These are phyloP conservation scores for Scutellaria galericulata DNA, from an alignment of 257 asterid genomes.

Conservation along the genomic window DNA sequence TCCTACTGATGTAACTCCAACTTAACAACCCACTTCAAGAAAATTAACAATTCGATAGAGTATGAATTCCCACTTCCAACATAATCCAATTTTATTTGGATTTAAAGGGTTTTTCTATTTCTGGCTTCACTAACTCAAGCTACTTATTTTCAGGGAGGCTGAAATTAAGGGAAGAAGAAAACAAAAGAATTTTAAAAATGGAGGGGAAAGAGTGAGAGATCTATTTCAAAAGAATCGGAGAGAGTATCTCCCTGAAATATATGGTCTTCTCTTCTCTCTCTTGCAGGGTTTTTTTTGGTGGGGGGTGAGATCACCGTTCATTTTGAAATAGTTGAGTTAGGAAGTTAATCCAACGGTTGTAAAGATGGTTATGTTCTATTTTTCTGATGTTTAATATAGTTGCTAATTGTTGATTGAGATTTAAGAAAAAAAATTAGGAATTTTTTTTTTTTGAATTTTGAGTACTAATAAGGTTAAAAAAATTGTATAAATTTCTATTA, in stretches of 20 bases:
- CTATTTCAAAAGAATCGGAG: constrained; percentile 37
- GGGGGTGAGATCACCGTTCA: constrained; percentile 51
- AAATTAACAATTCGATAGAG: constrained; percentile 29
- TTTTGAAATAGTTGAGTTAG: constrained; percentile 30
- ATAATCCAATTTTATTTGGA: constrained; percentile 25
- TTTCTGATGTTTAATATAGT: too few species aligned
- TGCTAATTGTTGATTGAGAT: too few species aligned
- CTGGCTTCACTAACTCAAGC: constrained; percentile 39
- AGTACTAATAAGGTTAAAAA: too few species aligned
- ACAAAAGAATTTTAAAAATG: constrained; percentile 31
- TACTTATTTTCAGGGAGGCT: constrained; percentile 27
- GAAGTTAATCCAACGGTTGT: constrained; percentile 51
- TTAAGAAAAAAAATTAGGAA: too few species aligned
- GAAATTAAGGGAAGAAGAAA: constrained; percentile 36
- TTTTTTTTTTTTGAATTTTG: too few species aligned
- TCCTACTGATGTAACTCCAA: constrained; percentile 1
- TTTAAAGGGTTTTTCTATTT: constrained; percentile 32
- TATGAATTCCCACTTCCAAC: constrained; percentile 35
- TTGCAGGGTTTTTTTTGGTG: constrained; percentile 19
- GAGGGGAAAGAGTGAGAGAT: constrained; percentile 32
- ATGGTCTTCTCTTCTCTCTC: constrained; percentile 33
- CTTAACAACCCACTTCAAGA: constrained; percentile 37
- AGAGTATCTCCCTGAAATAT: constrained; percentile 33
- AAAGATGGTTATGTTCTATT: neutral
- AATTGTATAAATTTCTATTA: too few species aligned